These are phyloP conservation scores for Debaryomyces maramus DNA, from an alignment of 805 yeast species.

Conservation along the genomic window DNA sequence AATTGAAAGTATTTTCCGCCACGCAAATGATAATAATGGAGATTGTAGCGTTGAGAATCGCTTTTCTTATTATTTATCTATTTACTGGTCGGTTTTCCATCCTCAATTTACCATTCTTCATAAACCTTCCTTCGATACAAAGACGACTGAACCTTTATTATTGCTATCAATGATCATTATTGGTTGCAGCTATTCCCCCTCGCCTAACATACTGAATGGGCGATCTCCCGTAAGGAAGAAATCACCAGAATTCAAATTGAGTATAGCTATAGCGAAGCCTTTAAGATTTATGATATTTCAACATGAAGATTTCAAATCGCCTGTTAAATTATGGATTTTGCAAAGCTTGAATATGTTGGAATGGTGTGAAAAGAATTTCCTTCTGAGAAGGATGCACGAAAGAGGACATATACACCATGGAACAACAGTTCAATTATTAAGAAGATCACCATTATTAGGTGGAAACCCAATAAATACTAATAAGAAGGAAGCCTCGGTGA, in stretches of 20 bases:
- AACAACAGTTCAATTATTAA: constrained; percentile 72
- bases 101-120: constrained; percentile 61
- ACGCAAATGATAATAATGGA: constrained; percentile 18
- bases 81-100: constrained; percentile 61
- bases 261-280: constrained; percentile 52
- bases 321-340: constrained; percentile 72
- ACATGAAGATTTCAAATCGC: constrained; percentile 71
- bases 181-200: constrained; percentile 48
- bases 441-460: constrained; percentile 75
- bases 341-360: constrained; percentile 76
- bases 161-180: constrained; percentile 55
- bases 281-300: constrained; percentile 70
- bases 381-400: constrained; percentile 71
- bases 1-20: constrained; percentile 27
- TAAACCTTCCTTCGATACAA: constrained; percentile 55
- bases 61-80: constrained; percentile 35
- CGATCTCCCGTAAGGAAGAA: constrained; percentile 12
- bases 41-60: constrained; percentile 29
- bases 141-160: constrained; percentile 47
- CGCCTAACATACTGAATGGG: constrained; percentile 3
- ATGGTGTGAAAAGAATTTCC: constrained; percentile 72
- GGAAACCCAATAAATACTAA: constrained; percentile 55
- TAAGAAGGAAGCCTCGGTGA: constrained; percentile 21
- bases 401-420: constrained; percentile 86
- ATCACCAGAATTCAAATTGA: constrained; percentile 41